These are phyloP conservation scores for Saprolegnia parasitica DNA, from an alignment of 352 stramenopile genomes.

Conservation along the genomic window DNA sequence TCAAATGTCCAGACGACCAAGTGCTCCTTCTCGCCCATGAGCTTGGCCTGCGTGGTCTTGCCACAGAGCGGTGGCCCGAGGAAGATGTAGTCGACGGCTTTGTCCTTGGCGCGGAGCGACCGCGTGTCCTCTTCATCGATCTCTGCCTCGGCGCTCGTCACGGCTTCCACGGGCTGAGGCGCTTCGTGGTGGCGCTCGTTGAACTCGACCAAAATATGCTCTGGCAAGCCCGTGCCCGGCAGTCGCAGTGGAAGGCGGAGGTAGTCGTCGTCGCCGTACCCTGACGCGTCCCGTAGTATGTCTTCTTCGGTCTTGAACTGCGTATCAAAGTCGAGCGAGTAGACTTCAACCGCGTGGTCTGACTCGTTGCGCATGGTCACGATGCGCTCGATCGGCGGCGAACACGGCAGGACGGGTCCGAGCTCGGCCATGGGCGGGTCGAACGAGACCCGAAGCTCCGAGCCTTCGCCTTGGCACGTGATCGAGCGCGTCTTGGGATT, in stretches of 20 bases:
- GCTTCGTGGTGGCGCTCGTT: background rate
- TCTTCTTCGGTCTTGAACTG: conserved; percentile 83
- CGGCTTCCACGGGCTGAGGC: background rate
- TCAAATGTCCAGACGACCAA: conserved; percentile 69
- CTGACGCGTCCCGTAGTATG: conserved; percentile 51
- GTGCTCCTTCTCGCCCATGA: conserved; percentile 71
- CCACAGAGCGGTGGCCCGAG: conserved; percentile 70
- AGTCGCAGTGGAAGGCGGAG: conserved; percentile 67
- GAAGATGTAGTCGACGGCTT: conserved; percentile 73
- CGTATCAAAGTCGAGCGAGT: conserved; percentile 85
- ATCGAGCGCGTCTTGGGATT: conserved; percentile 80
- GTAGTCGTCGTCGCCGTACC: conserved; percentile 59
- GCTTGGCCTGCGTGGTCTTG: conserved; percentile 69
- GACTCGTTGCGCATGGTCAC: conserved; percentile 87
- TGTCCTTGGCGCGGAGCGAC: conserved; percentile 30
- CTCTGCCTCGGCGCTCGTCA: background rate
- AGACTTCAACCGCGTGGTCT: conserved; percentile 87
- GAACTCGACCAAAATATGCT: conserved; percentile 41
- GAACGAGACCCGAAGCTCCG: conserved; percentile 76
- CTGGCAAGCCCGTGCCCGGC: conserved; percentile 61
- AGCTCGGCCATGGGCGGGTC: conserved; percentile 75
- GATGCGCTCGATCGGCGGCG: conserved; percentile 36
- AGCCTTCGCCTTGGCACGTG: conserved; percentile 69
- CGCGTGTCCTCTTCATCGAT: conserved; percentile 31
- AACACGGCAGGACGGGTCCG: conserved; percentile 81